Base-by-base conservation (phyloP, 345 rosid species). In the Kernera saxatilis region DNA sequence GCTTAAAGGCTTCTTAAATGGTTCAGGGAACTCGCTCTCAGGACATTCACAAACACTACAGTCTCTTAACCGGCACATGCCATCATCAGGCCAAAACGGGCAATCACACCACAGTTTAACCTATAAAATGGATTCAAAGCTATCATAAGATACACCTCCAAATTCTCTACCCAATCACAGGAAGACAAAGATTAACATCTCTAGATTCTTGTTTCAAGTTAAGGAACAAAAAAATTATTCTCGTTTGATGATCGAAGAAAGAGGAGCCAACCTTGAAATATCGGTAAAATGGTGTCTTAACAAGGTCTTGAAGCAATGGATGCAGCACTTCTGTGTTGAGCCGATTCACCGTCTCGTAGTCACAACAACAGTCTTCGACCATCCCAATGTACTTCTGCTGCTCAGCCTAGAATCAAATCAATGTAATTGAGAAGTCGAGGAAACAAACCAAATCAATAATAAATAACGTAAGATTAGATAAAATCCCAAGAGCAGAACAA, bases 21-120 rank as follows among this genome's bases (percentile, higher is more conserved):
- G 60, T 76, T 89, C 89, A 3, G 99, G 96, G 74, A 91, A 94
- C 75, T 94, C 99, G 57, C 69, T 87, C 46, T 94, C 96, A 45
- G 95, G 97, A 79, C 99, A 94, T 55, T 91, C 99, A 72, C 98
- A 91, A 43, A 94, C 95, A 68, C 97, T 91, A 75, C 98, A 94
- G 75, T 94, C 96, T 80, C 95, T 81, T 82, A 94, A 83, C 45
- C 77, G 91, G 71, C 96, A 94, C 97, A 94, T 88, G 29, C 96
- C 90, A 78, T 93, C 97, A 81, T 89, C 98, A n/a, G 87, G 95
- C 98, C 91, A 89, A 81, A 89, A 91, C 43, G 94, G 97, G 75
- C 99, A 94, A 78, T 94, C 88, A 82, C 99, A 94, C 99, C 96
- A 89, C 63, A 93, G 74, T 78, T 89, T 93, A 75, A 85, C 96